Percentiles rank a stretch among this genome's conserved stretches.
phyloP scores from a whole-genome alignment of 2,329 filamentous ascomycete genomes.

The Myrmaecium sp. region DNA sequence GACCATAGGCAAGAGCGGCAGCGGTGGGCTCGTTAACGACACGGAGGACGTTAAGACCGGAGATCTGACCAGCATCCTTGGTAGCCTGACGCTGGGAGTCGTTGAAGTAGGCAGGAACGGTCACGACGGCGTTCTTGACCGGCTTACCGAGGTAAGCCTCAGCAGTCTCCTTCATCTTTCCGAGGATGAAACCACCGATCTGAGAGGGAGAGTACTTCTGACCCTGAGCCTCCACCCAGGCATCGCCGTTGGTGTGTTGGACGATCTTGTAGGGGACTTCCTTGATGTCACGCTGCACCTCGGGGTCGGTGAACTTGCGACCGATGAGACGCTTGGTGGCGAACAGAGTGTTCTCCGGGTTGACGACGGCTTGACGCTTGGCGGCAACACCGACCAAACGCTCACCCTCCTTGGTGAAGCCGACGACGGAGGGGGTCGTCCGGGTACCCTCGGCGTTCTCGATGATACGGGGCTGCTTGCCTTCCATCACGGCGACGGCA shows the following conservation, averaged over 20 bases:
- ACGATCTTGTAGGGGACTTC: constrained; percentile 98
- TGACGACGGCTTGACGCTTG: constrained; percentile 95
- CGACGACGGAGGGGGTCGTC: constrained; percentile 87
- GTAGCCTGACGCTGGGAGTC: constrained; percentile 95
- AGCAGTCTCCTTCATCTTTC: constrained; percentile 99
- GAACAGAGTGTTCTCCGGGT: constrained; percentile 96
- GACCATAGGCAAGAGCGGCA: constrained; percentile 85
- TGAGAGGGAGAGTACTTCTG: constrained; percentile 98
- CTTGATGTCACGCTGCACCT: constrained; percentile 94
- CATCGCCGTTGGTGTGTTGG: constrained; percentile 90
- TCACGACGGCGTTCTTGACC: constrained; percentile 91
- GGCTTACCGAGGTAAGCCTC: constrained; percentile 82
- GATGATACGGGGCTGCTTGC: constrained; percentile 87
- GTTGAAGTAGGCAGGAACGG: constrained; percentile 96
- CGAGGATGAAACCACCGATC: constrained; percentile 87
- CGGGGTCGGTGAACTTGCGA: constrained; percentile 83
- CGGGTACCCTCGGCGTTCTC: constrained; percentile 92
- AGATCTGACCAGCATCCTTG: constrained; percentile 94
- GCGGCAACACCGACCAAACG: constrained; percentile 91
- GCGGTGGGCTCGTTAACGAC: constrained; percentile 97
- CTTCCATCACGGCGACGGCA: constrained; percentile 94
- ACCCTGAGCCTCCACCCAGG: constrained; percentile 84
- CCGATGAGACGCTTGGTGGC: constrained; percentile 98
- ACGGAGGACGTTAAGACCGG: constrained; percentile 90
- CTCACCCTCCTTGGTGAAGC: constrained; percentile 89